These are phyloP conservation scores for Hyphopichia homilentoma DNA, from an alignment of 805 yeast species.

Conservation along the genomic window DNA sequence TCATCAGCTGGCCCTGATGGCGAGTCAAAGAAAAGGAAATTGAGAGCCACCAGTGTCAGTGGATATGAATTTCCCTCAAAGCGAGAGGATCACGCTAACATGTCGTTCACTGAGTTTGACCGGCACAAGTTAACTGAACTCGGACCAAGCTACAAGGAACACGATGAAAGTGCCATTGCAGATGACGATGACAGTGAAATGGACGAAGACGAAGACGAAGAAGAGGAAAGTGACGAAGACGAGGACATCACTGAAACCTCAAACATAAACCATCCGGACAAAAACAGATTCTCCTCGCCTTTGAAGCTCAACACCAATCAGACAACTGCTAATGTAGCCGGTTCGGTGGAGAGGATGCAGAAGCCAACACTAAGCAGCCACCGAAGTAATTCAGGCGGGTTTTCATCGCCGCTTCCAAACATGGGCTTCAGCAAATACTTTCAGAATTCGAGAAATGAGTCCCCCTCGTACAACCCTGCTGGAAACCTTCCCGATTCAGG, in stretches of 20 bases:
- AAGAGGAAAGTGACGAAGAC: slow-evolving; percentile 36
- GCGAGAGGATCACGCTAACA: neutral
- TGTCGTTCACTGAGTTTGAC: too few relatives aligned
- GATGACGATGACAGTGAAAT: slow-evolving; percentile 5
- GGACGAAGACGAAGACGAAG: slow-evolving; percentile 10
- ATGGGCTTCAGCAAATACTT: too few relatives aligned
- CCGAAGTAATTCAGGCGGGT: too few relatives aligned
- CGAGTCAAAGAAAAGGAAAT: slow-evolving; percentile 13
- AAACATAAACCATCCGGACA: too few relatives aligned
- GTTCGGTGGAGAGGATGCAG: slow-evolving; percentile 8
- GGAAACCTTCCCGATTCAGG: too few relatives aligned
- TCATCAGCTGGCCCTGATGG: slow-evolving; percentile 15
- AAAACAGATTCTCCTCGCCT: slow-evolving; percentile 16
- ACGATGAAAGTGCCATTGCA: neutral
- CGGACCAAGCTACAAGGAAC: neutral
- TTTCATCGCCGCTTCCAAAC: too few relatives aligned
- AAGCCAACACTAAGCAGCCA: slow-evolving; percentile 16
- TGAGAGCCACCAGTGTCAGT: slow-evolving; percentile 35
- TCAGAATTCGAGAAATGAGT: too few relatives aligned
- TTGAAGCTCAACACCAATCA: slow-evolving; percentile 22
- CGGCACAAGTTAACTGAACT: too few relatives aligned
- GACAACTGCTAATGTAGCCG: slow-evolving; percentile 13
- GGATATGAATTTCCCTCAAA: slow-evolving; percentile 16
- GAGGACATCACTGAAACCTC: slow-evolving; percentile 20
- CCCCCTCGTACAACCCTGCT: too few relatives aligned